Evolutionary conservation across 805 yeast genomes (phyloP), one percentile per base, ranked within the genome.

Genomic region (Spathaspora boniae): DNA sequence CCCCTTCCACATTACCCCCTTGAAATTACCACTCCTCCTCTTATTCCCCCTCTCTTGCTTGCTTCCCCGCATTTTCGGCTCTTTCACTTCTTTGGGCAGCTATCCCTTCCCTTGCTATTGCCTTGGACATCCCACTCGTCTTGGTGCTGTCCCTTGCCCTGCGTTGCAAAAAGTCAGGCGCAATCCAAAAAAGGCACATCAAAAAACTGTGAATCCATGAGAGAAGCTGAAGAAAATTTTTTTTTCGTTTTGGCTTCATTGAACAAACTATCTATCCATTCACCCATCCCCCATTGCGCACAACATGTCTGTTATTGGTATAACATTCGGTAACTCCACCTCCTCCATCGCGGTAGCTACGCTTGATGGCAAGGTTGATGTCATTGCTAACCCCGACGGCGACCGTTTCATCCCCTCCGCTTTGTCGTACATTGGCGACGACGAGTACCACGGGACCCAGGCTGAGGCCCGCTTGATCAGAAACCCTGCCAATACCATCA

Each of bases 341-440:
- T 84, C 97, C 33, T 86, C 97, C 41, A 88, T 93, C 60, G 97
- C 98, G 33, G 86, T 81, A 54, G 84, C 89, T 48, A 67, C 74
- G 43, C 62, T 70, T 47, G 97, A 91, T 54, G 97, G 96, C 44
- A 85, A 83, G 60, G 93, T 87, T 45, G 97, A 93, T 58, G 95
- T 93, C 48, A 91, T 93, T 61, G 98, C 98, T 49, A 91, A 93
- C 78, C 96, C 94, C 49, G 98, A 93, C 58, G 98, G 98, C 63
- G 98, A 93, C 68, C 86, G 98, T 70, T 76, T 91, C 42, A 93
- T 93, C 58, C 95, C 98, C 43, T 84, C 98, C 19, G 84, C 85
- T 41, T 74, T 93, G 43, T 80, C 97, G 14, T 93, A 89, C 60
- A 88, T 88, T 40, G 96, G 94, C 42, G 82, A 75, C 38, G 98